Conservation (phyloP, 306 rosid species). For the Dryas octopetala region DNA sequence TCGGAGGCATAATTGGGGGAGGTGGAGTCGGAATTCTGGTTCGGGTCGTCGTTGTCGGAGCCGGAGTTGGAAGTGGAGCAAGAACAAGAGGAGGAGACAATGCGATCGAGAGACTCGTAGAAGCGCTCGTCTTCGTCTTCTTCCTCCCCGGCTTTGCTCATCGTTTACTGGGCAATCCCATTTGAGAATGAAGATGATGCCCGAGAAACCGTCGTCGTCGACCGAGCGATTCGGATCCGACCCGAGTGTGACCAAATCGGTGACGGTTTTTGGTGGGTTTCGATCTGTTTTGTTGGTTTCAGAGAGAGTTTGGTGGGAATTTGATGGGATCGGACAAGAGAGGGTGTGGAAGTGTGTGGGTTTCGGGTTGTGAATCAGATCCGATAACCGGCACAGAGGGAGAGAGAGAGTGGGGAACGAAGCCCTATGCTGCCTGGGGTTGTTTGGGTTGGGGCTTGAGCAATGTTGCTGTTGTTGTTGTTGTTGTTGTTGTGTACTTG, state of each 20-base stretch:
- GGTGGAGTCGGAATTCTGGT: conserved; percentile 11
- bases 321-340: conserved; percentile 35
- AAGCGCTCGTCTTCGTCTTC: conserved; percentile 65
- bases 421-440: conserved; percentile 63
- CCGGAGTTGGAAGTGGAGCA: conserved; percentile 81
- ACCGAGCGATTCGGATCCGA: conserved; percentile 30
- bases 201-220: conserved; percentile 25
- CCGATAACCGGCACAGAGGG: conserved; percentile 34
- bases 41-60: conserved; percentile 26
- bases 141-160: conserved; percentile 61
- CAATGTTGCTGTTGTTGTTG: conserved; percentile 11
- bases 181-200: conserved; percentile 57
- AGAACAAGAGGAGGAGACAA: conserved; percentile 80
- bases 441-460: conserved; percentile 51
- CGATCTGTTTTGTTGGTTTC: neutral
- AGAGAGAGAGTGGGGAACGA: conserved; percentile 41
- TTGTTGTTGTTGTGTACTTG: neutral
- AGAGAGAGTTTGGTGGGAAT: conserved; percentile 17
- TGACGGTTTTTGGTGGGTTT: neutral
- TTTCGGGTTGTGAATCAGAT: conserved; percentile 53
- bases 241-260: conserved; percentile 1
- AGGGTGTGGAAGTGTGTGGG: conserved; percentile 22
- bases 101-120: conserved; percentile 89
- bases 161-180: conserved; percentile 83
- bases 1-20: conserved; percentile 51